These are phyloP conservation scores for Xylaria sp. DNA, from an alignment of 2,329 filamentous ascomycete genomes.

Conservation along the genomic window DNA sequence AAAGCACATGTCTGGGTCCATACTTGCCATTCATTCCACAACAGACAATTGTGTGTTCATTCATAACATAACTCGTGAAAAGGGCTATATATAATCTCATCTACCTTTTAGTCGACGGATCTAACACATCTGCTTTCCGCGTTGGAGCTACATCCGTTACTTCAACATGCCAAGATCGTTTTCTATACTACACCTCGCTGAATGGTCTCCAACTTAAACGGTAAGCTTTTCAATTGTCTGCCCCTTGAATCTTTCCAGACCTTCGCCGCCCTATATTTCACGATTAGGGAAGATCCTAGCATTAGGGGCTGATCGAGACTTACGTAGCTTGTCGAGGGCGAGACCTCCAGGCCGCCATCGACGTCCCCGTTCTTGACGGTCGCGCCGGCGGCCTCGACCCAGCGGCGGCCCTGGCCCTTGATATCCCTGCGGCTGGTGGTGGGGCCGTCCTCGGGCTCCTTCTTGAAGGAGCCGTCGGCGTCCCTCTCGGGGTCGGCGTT, in stretches of 20 bases:
- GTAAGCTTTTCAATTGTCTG: conserved; percentile 38
- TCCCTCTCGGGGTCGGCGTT: conserved; percentile 61
- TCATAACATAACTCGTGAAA: too few species aligned
- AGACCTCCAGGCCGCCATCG: conserved; percentile 80
- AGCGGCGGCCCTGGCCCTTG: conserved; percentile 84
- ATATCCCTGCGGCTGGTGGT: conserved; percentile 92
- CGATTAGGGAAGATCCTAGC: conserved; percentile 7
- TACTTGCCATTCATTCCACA: too few species aligned
- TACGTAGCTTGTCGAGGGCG: conserved; percentile 93
- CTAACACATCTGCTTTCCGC: too few species aligned
- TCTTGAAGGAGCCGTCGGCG: conserved; percentile 73
- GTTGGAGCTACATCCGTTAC: too few species aligned
- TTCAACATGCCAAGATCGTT: background rate
- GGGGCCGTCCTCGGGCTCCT: conserved; percentile 68
- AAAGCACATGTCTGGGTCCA: too few species aligned
- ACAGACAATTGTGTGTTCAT: too few species aligned
- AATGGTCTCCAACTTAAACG: conserved; percentile 22
- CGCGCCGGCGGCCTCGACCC: conserved; percentile 79
- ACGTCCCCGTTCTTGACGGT: conserved; percentile 60
- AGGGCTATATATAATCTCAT: too few species aligned
- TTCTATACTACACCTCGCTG: background rate
- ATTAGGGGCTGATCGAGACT: conserved; percentile 48
- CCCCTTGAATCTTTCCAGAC: conserved; percentile 58
- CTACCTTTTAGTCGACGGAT: too few species aligned
- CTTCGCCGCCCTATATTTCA: conserved; percentile 59